phyloP scores from a whole-genome alignment of 495 filamentous ascomycete species.

The Neurospora sp. region DNA sequence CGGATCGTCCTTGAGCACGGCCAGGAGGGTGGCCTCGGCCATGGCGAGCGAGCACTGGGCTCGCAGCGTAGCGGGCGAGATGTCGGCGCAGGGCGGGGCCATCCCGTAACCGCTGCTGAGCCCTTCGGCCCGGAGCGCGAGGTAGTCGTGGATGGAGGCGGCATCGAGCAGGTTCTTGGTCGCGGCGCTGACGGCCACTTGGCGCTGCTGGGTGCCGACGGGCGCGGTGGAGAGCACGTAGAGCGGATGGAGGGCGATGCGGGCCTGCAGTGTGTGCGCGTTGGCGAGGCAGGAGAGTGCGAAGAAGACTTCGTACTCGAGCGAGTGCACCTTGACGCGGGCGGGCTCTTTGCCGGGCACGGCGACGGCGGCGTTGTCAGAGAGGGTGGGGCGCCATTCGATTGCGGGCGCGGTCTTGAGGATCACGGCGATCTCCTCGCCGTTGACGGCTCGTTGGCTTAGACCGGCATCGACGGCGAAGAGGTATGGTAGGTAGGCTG shows the following conservation, averaged over 20 bases:
- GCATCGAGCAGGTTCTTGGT: too few species aligned
- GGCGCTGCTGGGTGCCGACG: constrained; percentile 26
- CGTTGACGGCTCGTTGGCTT: constrained; percentile 36
- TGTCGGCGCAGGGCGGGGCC: constrained; percentile 43
- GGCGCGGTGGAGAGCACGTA: constrained; percentile 45
- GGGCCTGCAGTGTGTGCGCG: constrained; percentile 59
- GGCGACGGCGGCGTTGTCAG: constrained; percentile 39
- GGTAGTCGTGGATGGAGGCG: too few species aligned
- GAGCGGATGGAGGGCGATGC: constrained; percentile 42
- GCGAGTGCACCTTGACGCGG: constrained; percentile 56
- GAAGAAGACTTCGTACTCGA: constrained; percentile 79
- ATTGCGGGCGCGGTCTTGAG: constrained; percentile 40
- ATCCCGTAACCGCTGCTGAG: neutral
- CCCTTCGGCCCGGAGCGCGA: too few species aligned
- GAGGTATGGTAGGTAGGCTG: constrained; percentile 71
- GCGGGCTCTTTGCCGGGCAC: constrained; percentile 48
- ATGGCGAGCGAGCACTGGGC: constrained; percentile 66
- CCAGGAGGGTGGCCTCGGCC: constrained; percentile 80
- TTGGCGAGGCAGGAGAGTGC: constrained; percentile 66
- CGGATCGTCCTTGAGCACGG: constrained; percentile 86
- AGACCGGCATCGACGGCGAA: constrained; percentile 63
- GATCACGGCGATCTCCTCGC: constrained; percentile 56
- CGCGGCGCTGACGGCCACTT: too few species aligned
- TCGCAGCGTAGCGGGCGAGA: constrained; percentile 52
- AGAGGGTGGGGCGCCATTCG: constrained; percentile 77